Percentiles rank a stretch among this genome's conserved stretches.
phyloP scores from a whole-genome alignment of 768 basidiomycete species.

The Leucosporidium creatinivorum region DNA sequence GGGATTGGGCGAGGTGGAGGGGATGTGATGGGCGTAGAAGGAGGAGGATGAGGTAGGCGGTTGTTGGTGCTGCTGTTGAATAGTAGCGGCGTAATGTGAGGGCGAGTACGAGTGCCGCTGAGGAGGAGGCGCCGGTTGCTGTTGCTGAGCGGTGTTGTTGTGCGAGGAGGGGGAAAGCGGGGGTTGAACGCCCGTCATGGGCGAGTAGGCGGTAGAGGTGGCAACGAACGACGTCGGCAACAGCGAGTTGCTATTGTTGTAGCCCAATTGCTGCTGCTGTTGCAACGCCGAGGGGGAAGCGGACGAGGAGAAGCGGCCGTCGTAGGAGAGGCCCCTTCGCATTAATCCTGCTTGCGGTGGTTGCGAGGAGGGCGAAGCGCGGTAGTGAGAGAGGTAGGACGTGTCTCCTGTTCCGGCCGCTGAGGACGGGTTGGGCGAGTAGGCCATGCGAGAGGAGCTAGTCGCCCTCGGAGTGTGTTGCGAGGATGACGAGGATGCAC shows the following conservation, averaged over 20 bases:
- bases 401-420: background rate
- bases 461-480: background rate
- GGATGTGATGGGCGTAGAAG: slow-evolving; percentile 31
- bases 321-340: slow-evolving; percentile 16
- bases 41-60: background rate
- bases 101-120: slow-evolving; percentile 9
- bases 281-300: background rate
- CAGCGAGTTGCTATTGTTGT: slow-evolving; percentile 1
- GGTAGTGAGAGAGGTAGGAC: background rate
- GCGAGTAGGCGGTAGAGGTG: slow-evolving; percentile 5
- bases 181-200: slow-evolving; percentile 8
- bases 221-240: no score
- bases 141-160: background rate
- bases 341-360: background rate
- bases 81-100: slow-evolving; percentile 16
- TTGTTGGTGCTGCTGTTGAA: background rate
- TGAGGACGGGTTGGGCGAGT: slow-evolving; percentile 16
- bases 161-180: background rate
- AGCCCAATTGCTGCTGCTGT: no score
- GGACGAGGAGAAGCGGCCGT: background rate
- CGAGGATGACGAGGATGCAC: background rate
- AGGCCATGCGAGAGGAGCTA: slow-evolving; percentile 5
- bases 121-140: background rate
- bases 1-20: background rate
- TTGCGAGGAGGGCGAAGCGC: slow-evolving; percentile 1